These are phyloP conservation scores for Fusarium sp. DNA, from an alignment of 2,329 filamentous ascomycete genomes.

Conservation along the genomic window DNA sequence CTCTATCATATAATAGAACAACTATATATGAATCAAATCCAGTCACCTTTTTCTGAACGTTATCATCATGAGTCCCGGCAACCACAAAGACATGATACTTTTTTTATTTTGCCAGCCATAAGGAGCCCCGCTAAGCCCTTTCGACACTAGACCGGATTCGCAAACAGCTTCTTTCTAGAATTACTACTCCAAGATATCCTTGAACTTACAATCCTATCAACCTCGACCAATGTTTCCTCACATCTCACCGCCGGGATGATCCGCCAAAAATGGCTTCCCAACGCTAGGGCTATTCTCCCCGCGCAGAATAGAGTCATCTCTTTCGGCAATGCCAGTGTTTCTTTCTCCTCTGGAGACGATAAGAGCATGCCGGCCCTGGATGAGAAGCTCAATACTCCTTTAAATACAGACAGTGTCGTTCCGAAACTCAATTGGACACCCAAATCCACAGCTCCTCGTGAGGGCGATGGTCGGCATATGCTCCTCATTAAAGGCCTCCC, in stretches of 20 bases:
- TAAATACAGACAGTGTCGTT: background rate
- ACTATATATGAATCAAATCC: too few relatives aligned
- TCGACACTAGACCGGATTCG: slow-evolving; percentile 27
- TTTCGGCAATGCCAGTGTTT: background rate
- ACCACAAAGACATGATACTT: slow-evolving; percentile 3
- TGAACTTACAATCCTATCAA: background rate
- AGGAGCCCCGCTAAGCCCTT: slow-evolving; percentile 33
- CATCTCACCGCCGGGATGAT: slow-evolving; percentile 49
- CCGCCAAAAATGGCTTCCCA: slow-evolving; percentile 48
- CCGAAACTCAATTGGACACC: background rate
- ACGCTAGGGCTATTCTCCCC: slow-evolving; percentile 40
- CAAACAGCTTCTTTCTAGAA: slow-evolving; percentile 13
- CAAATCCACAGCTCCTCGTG: too few relatives aligned
- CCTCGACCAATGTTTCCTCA: slow-evolving; percentile 32
- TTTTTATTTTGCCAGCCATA: background rate
- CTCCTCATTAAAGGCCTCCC: slow-evolving; percentile 72
- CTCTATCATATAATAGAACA: too few relatives aligned
- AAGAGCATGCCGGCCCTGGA: background rate
- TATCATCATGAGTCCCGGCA: slow-evolving; percentile 11
- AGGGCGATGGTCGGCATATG: slow-evolving; percentile 46
- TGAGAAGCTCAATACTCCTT: background rate
- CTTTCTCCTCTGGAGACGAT: background rate
- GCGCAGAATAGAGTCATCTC: slow-evolving; percentile 21
- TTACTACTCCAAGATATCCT: slow-evolving; percentile 6
- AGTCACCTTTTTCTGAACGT: too few relatives aligned